phyloP scores from a whole-genome alignment of 768 basidiomycete genomes.

The Termitomyces eurrhizus region DNA sequence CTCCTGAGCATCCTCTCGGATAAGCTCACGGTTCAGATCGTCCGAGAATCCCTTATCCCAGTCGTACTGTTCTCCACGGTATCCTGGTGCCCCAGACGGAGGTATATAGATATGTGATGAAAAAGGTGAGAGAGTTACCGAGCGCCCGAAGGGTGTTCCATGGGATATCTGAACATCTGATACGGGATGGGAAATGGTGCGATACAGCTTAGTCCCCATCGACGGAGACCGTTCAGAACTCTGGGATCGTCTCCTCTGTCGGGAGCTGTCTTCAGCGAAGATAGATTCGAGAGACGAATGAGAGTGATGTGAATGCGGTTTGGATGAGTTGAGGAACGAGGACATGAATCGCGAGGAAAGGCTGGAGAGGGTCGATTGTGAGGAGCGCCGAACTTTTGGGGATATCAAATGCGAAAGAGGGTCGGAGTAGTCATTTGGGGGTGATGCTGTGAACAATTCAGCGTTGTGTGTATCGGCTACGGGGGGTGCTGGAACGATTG shows the following conservation, averaged over 20 bases:
- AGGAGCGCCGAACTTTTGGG: slow-evolving; percentile 9
- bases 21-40: slow-evolving; percentile 38
- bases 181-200: slow-evolving; percentile 10
- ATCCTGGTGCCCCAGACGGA: slow-evolving; percentile 73
- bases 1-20: slow-evolving; percentile 13
- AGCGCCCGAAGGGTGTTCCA: slow-evolving; percentile 47
- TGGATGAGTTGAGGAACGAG: slow-evolving; percentile 28
- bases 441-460: slow-evolving; percentile 19
- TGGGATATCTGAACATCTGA: slow-evolving; percentile 28
- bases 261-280: slow-evolving; percentile 12
- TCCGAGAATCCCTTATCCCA: slow-evolving; percentile 70
- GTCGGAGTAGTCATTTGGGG: slow-evolving; percentile 12
- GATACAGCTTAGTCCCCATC: neutral
- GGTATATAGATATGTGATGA: slow-evolving; percentile 37
- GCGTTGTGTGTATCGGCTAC: slow-evolving; percentile 17
- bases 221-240: slow-evolving; percentile 11
- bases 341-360: slow-evolving; percentile 51
- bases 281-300: slow-evolving; percentile 16
- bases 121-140: slow-evolving; percentile 31
- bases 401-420: neutral
- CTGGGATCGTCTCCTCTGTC: slow-evolving; percentile 1
- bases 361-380: slow-evolving; percentile 39
- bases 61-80: slow-evolving; percentile 54
- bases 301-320: slow-evolving; percentile 2
- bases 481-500: slow-evolving; percentile 15